phyloP scores from a whole-genome alignment of 176 grass and related monocot species.

The Sorghum bicolor region DNA sequence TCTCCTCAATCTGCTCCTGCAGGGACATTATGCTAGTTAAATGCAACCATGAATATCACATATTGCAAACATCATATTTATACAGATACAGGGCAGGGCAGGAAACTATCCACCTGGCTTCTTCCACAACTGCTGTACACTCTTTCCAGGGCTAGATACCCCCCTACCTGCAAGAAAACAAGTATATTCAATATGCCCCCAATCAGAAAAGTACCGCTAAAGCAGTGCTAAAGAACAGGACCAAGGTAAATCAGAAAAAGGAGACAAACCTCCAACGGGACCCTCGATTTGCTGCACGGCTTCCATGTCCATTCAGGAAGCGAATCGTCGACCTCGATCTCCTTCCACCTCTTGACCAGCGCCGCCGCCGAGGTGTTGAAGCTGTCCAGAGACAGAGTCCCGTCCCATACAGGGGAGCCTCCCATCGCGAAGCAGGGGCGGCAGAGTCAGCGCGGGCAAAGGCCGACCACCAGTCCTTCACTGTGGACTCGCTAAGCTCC shows the following conservation, averaged over 20 bases:
- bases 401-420: constrained; percentile 32
- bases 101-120: constrained; percentile 27
- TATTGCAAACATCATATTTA: not conserved
- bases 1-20: constrained; percentile 30
- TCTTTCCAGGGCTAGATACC: constrained; percentile 68
- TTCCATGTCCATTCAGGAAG: constrained; percentile 74
- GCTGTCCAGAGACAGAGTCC: constrained; percentile 42
- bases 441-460: not conserved
- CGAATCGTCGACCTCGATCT: constrained; percentile 34
- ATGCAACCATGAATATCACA: not conserved
- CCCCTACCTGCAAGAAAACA: constrained; percentile 41
- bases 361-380: constrained; percentile 54
- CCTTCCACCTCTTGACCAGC: constrained; percentile 60
- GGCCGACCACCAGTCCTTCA: not conserved
- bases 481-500: not conserved
- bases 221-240: too few species aligned
- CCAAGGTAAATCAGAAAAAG: too few species aligned
- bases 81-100: not conserved
- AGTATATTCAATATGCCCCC: not conserved
- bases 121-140: constrained; percentile 15
- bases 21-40: not conserved
- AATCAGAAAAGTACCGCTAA: too few species aligned
- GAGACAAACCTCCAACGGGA: constrained; percentile 33
- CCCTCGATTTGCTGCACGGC: constrained; percentile 42
- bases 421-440: constrained; percentile 36